Evolutionary conservation across 2,329 filamentous ascomycete species (phyloP), one percentile per base, ranked within the genome.

Genomic region (Fusarium illudens): DNA sequence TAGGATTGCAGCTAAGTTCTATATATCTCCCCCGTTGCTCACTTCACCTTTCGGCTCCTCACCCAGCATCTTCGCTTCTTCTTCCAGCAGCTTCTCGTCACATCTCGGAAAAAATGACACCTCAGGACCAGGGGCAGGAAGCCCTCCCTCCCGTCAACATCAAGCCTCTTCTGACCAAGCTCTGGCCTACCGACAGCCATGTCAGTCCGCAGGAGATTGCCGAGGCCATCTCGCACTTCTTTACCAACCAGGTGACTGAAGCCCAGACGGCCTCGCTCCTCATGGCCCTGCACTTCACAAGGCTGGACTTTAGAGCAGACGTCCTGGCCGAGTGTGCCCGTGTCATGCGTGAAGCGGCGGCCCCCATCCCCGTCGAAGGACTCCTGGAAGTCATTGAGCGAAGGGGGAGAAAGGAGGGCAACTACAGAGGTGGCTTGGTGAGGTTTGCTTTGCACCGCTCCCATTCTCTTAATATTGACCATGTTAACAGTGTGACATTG

Each of bases 261-360:
- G 92, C 94, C 9, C 96, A 98, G 78, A 92, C 92, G 1, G 92
- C 92, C 56, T 92, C 94, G 36, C 84, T 99, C 58, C 84, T 98
- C 54, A 97, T 96, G 75, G 92, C 94, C 57, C 84, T 99, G 46
- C 95, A 97, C 81, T 97, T 97, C 71, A 97, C 94, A 2, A 89
- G 90, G 61, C 88, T 93, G 78, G 96, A 98, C 79, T 88, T 91
- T 69, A 88, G 91, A 68, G 88, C 94, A 25, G 92, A 96, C 75
- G 92, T 99, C 37, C 88, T 99, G 71, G 92, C 93, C 58, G 90
- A 90, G 81, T 95, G 93, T 72, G 94, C 95, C 5, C 83, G 86
- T 46, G 89, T 89, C 55, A 98, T 99, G 95, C 87, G 94, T 68
- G 85, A 87, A 59, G 94, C 92, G 20, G 92, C 94, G 1, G 89